Evolutionary conservation across 805 yeast species (phyloP), one percentile per base, ranked within the genome.

Genomic region (Candida argentea): DNA sequence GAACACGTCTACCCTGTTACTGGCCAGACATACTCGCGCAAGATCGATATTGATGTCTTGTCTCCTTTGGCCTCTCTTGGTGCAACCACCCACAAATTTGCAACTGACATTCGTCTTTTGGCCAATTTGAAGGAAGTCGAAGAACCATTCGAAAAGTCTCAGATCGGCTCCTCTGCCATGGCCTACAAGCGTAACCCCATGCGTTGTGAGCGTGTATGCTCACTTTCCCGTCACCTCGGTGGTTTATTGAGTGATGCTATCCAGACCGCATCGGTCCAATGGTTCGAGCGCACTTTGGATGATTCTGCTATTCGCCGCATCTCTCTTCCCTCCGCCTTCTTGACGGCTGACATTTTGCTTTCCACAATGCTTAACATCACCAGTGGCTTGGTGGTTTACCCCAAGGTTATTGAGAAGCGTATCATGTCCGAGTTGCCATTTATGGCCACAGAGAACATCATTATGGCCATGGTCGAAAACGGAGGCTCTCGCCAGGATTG

Each of bases 101-200:
- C 95, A 33, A 91, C 98, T 31, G 98, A 91, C 55, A 77, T 91
- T 46, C 78, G 98, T 61, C 69, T 91, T 48, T 72, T 91, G 47
- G 98, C 98, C 38, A 86, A 91, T 62, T 73, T 91, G 65, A 91
- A 91, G 65, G 98, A 91, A 66, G 63, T 91, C 41, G 98, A 91
- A 65, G 98, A 91, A 62, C 98, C 98, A 16, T 91, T 91, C 53
- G 98, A 91, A 67, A 84, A 83, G 64, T 76, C 87, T n/a, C 98
- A 91, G 69, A 91, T 91, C 50, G 98, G 98, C 23, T 86, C 96
- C 8, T 73, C 85, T 31, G 98, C 98, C 24, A 91, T 91, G 98
- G 98, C 98, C 17, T 91, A 91, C 70, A 91, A 91, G 74, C 80
- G 98, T 66, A 91, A 91, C 65, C 98, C 98, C 59, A 91, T 91